Evolutionary conservation across 768 basidiomycete genomes (phyloP), one percentile per base, ranked within the genome.

Genomic region (Trametes elegans): DNA sequence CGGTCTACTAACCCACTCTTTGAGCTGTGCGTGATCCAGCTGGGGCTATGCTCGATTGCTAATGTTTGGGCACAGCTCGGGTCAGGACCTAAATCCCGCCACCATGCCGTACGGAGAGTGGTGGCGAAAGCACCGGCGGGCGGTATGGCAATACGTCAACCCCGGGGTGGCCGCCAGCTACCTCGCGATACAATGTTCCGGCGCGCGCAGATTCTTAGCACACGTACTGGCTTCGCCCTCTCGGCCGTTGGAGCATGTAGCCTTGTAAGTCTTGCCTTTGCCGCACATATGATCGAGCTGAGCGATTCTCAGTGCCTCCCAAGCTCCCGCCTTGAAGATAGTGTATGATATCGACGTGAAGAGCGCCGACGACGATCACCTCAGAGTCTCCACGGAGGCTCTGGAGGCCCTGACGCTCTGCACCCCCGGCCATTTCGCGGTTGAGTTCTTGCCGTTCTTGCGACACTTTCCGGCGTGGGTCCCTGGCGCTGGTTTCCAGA

Each of bases 391-490:
- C 1, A 43, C 49, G 5, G 49, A 44, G 14, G 27, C 42, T 1
- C 9, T 48, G 6, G 47, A 29, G 10, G 46, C 19, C 7, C 11
- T 39, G 1, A 19, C 45, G 21, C 39, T 28, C 9, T 26, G 27
- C 18, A 32, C 24, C 9, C 36, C 56, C 2, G 50, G 50, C 1
- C 28, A 44, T 3, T 57, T 53, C 11, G 18, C 48, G 13, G 38
- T 52, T 14, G 49, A 61, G 23, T 5, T 46, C 18, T 32, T 61
- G 4, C 60, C 60, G 8, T 19, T 49, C n/a, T 31, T 66, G 16
- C 49, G 59, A 26, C 57, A 64, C 34, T 28, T 66, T 3, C 66
- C 66, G 0, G 4, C n/a, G n/a, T 67, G 66, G 66, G 48, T 66
- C 29, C 66, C 66, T 2, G 66, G 66, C 5, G 65, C 64, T 9